Base-by-base conservation (phyloP, 2,329 filamentous ascomycete genomes). In the Albifimbria verrucaria region DNA sequence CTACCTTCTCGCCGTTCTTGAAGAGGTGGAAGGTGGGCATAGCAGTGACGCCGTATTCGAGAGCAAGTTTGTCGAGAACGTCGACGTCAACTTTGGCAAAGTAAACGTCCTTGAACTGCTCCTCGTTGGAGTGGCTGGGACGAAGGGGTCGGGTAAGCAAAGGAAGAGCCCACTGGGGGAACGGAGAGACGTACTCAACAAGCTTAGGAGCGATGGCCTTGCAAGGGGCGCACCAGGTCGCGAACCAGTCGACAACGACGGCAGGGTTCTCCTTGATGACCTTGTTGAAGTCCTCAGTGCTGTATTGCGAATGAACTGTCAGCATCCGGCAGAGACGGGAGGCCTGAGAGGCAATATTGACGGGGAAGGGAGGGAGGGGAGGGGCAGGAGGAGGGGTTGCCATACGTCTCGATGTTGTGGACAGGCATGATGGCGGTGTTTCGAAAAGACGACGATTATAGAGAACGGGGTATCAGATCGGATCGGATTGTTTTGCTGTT, bases 21-120 rank as follows among this genome's bases (percentile, higher is more conserved):
- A 92, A 96, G 66, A 94, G 73, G 52, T 88, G 66, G 77, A 97
- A 96, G 18, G 91, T 95, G 55, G 92, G 92, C 91, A 97, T 96
- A 69, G 92, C 91, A 64, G 89, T 85, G 71, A 97, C 83, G 60
- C 83, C 84, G 60, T 93, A 84, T 67, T 92, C 84, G 66, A 87
- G 80, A 46, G 89, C 85, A 49, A 96, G 81, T 1, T 88, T 85
- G 61, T 85, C 77, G 45, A 92, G 76, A 60, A 90, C 80, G 72
- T 97, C 92, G 64, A 96, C 90, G 72, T 97, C 91, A 68, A 96
- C 77, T 81, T 96, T 94, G 82, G 85, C 84, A 76, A 96, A 96
- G 73, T 83, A 79, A 60, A 87, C 72, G 77, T 82, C 85, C 55
- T 74, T 68, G 50, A 84, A 74, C 43, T 75, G 69, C 43, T 86